Conservation (phyloP, 2,329 filamentous ascomycete genomes). For the Aspergillus caelatus region DNA sequence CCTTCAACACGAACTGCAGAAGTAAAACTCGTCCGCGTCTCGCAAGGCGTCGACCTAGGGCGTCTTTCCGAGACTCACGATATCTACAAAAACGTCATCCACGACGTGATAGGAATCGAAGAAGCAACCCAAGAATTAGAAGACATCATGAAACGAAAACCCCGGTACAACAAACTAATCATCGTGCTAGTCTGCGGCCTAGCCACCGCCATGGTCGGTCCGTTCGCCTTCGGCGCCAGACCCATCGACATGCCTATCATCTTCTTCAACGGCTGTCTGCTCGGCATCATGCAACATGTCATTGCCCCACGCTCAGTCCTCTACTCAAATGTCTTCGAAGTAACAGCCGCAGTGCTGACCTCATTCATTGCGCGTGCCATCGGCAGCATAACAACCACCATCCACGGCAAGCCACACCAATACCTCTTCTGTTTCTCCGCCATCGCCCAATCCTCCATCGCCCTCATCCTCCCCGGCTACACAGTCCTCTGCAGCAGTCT, state of each 20-base stretch:
- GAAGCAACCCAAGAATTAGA: constrained; percentile 49
- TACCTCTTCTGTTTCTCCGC: constrained; percentile 71
- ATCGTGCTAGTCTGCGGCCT: constrained; percentile 72
- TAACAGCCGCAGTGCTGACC: constrained; percentile 65
- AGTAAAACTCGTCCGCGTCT: constrained; percentile 47
- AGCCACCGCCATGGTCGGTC: constrained; percentile 74
- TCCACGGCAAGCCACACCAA: constrained; percentile 28
- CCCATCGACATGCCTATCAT: constrained; percentile 77
- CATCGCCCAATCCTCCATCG: constrained; percentile 72
- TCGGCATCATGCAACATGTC: constrained; percentile 75
- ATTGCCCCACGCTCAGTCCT: constrained; percentile 74
- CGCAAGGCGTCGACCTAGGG: constrained; percentile 47
- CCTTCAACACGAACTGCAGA: constrained; percentile 49
- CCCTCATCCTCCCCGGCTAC: constrained; percentile 72
- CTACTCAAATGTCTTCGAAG: constrained; percentile 65
- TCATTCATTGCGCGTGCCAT: constrained; percentile 71
- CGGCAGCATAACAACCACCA: constrained; percentile 62
- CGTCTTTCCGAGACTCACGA: constrained; percentile 49
- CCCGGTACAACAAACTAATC: constrained; percentile 57
- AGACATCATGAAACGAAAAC: constrained; percentile 59
- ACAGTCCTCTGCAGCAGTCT: constrained; percentile 63
- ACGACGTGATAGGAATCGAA: constrained; percentile 50
- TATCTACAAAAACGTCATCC: constrained; percentile 53
- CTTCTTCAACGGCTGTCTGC: constrained; percentile 73
- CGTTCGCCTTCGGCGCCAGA: constrained; percentile 77